Conservation (phyloP, 2,329 filamentous ascomycete species). For the Thelonectria rubi region DNA sequence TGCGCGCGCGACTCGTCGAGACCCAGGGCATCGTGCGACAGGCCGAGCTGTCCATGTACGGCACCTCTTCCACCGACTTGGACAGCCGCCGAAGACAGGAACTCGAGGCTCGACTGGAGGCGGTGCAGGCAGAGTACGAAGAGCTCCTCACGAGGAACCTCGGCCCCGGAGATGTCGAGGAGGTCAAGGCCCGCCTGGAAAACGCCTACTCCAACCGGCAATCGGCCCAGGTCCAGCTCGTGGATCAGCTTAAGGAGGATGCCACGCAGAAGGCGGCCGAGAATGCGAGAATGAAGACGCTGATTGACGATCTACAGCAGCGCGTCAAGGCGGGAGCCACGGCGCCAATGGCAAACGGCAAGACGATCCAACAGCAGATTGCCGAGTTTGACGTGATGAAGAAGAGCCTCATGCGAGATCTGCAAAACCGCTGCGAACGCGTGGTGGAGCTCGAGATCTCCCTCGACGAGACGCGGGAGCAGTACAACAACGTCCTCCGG, state of each 20-base stretch:
- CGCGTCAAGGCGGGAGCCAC: slow-evolving; percentile 70
- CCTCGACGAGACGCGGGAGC: slow-evolving; percentile 94
- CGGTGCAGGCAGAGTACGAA: slow-evolving; percentile 85
- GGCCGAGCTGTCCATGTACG: slow-evolving; percentile 85
- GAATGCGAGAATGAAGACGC: slow-evolving; percentile 79
- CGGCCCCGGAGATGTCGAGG: slow-evolving; percentile 79
- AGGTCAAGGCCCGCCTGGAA: slow-evolving; percentile 82
- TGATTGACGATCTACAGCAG: slow-evolving; percentile 82
- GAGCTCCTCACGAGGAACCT: slow-evolving; percentile 82
- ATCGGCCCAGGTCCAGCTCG: slow-evolving; percentile 75
- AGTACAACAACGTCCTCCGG: slow-evolving; percentile 98
- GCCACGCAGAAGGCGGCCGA: slow-evolving; percentile 82
- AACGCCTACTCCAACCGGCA: slow-evolving; percentile 80
- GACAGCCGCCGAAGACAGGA: slow-evolving; percentile 76
- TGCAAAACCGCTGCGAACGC: slow-evolving; percentile 97
- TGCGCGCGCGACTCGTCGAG: slow-evolving; percentile 83
- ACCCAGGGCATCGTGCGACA: slow-evolving; percentile 93
- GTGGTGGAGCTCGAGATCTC: slow-evolving; percentile 98
- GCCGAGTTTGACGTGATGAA: slow-evolving; percentile 99
- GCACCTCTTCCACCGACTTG: slow-evolving; percentile 69
- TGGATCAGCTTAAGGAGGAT: slow-evolving; percentile 80
- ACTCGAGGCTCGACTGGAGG: slow-evolving; percentile 78
- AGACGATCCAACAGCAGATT: slow-evolving; percentile 96
- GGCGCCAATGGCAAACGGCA: slow-evolving; percentile 77
- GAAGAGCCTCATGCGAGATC: slow-evolving; percentile 98